These are phyloP conservation scores for Colletotrichum liriopes DNA, from an alignment of 2,329 filamentous ascomycete genomes.

Conservation along the genomic window DNA sequence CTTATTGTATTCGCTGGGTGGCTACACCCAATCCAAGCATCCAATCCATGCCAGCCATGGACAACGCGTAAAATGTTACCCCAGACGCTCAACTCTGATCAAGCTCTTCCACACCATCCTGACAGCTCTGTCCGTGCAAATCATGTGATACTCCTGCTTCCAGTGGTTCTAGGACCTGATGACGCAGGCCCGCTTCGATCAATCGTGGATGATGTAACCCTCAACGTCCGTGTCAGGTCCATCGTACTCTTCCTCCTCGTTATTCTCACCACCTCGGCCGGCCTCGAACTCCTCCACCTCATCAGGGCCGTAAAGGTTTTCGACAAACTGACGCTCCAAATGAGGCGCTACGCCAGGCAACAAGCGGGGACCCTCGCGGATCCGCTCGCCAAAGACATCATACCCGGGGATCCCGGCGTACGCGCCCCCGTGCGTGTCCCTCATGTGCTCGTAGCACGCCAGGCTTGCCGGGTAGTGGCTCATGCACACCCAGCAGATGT, in stretches of 20 bases:
- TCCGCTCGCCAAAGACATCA: background rate
- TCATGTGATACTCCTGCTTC: background rate
- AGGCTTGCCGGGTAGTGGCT: constrained; percentile 47
- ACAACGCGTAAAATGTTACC: background rate
- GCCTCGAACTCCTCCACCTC: too few relatives aligned
- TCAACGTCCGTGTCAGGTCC: too few relatives aligned
- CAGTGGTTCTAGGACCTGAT: too few relatives aligned
- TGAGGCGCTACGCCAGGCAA: background rate
- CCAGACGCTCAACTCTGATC: background rate
- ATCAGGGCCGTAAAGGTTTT: background rate
- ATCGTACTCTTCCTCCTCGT: background rate
- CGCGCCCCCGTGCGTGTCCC: background rate
- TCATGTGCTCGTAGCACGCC: constrained; percentile 2
- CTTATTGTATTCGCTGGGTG: too few relatives aligned
- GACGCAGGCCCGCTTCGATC: too few relatives aligned
- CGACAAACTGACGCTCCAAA: background rate
- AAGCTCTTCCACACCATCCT: too few relatives aligned
- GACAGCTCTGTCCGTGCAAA: too few relatives aligned
- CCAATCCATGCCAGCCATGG: background rate
- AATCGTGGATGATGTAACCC: too few relatives aligned
- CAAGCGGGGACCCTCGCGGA: background rate
- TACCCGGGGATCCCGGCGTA: background rate
- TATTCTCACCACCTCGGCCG: background rate
- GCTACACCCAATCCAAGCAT: background rate
- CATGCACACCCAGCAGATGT: constrained; percentile 67